Conservation (phyloP, 2,329 filamentous ascomycete genomes). For the Ceratocystis colombiana region DNA sequence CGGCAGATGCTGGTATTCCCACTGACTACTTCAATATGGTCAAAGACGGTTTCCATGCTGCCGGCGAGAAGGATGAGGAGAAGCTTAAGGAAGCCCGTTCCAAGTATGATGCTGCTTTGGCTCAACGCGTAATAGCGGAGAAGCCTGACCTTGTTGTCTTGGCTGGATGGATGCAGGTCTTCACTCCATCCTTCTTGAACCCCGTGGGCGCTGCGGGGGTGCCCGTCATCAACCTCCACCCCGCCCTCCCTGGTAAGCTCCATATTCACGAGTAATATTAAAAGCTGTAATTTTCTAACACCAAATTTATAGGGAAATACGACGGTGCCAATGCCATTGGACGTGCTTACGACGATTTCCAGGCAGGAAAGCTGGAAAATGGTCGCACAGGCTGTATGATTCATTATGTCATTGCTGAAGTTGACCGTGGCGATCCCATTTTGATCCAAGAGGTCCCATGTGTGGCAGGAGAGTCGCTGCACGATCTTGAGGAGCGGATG, state of each 20-base stretch:
- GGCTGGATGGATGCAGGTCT: conserved; percentile 80
- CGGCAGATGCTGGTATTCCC: conserved; percentile 50
- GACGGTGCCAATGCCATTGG: conserved; percentile 71
- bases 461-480: conserved; percentile 52
- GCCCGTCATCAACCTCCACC: conserved; percentile 73
- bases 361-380: conserved; percentile 52
- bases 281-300: not conserved
- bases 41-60: conserved; percentile 52
- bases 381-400: conserved; percentile 77
- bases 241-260: conserved; percentile 33
- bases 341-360: conserved; percentile 63
- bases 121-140: conserved; percentile 52
- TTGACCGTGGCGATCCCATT: conserved; percentile 70
- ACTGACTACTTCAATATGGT: conserved; percentile 75
- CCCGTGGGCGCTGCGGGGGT: conserved; percentile 54
- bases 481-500: conserved; percentile 60
- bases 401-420: conserved; percentile 70
- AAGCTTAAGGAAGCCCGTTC: conserved; percentile 49
- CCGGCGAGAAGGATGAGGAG: conserved; percentile 49
- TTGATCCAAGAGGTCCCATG: conserved; percentile 58
- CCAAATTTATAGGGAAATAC: conserved; percentile 47
- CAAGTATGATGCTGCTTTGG: conserved; percentile 66
- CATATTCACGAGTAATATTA: not conserved
- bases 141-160: conserved; percentile 67
- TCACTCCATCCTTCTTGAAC: conserved; percentile 58